Base-by-base conservation (phyloP, 306 rosid species). In the Quercus dentata region DNA sequence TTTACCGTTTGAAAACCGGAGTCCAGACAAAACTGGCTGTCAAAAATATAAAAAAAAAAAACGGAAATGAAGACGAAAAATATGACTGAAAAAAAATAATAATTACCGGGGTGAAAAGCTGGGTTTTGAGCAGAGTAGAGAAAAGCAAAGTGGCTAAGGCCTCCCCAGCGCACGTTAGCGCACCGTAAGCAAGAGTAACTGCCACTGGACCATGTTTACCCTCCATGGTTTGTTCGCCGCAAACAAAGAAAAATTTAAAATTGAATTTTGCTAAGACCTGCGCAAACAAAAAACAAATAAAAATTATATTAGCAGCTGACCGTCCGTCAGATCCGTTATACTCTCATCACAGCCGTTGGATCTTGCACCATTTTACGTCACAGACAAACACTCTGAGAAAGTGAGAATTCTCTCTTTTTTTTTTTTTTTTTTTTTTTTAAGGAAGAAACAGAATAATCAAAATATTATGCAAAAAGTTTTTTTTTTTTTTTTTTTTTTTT, bases 101-200 rank as follows among this genome's bases (percentile, higher is more conserved):
- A 49, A 88, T 87, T 83, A 91, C 98, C 88, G 84, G 83, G 71
- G 78, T 89, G 83, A 87, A 74, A 44, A 86, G 90, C 30, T 87
- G 86, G 84, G 84, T 74, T 80, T 86, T 89, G 82, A 93, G 77
- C 79, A 93, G 80, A 82, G 92, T 86, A 68, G 97, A 87, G 74
- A 86, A 78, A n/a, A 93, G 76, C 83, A 89, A 72, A 78, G 91
- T 85, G 8, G 82, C 83, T 23, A 91, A 69, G 11, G 85, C 90
- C 54, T 89, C 89, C 76, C 71, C 82, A 44, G 92, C 97, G 91
- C 86, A 80, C 73, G 90, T 79, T 79, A 87, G 87, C 84, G 83
- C 83, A 81, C 90, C 87, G 73, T 69, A 55, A 87, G 72, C 71
- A 71, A 84, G 84, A 86, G 83, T 78, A 57, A 72, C 89, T 69